Base-by-base conservation (phyloP, 345 rosid species). In the Gossypium rotundifolium region DNA sequence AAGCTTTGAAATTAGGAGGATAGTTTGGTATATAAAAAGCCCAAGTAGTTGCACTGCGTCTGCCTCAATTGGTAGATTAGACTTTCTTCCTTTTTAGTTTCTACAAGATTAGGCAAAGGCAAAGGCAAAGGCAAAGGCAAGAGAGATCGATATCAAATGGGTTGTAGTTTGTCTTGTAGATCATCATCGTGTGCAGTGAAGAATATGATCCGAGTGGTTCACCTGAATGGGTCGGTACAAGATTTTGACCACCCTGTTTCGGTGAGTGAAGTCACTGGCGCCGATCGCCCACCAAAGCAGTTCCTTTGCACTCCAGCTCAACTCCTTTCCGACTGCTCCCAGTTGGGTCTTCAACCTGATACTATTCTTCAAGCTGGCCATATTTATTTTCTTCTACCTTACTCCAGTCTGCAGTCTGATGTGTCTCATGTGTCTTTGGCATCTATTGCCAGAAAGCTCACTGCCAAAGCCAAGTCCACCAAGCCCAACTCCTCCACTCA, bases 331-430 rank as follows among this genome's bases (percentile, higher is more conserved):
- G 18, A 40, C 2, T 74, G 71, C 14, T 16, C 78, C 0, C 76
- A 12, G 52, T 14, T 74, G 70, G 86, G 85, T 3, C 38, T 87
- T 57, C 60, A 75, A n/a, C 77, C 80, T 0, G 79, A 81, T 6
- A 40, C 70, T 2, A 53, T 70, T 3, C 84, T 84, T 1, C 73
- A 85, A 70, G 76, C 75, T 0, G 89, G 91, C 57, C 83, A 68
- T n/a, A 57, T 85, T 64, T 87, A 87, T 40, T 78, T 87, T 72
- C 73, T 84, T 38, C 81, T 87, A 4, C 91, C 89, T 1, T 46
- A 27, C 78, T 78, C 89, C 0, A 69, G 86, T 0, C 72, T 87
- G 9, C 76, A 83, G 20, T 8, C 79, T 10, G 82, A 85, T 7
- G 71, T 77, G n/a, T 85, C 88, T 45, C 85, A 86, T 2, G n/a